Conservation (phyloP, 495 filamentous ascomycete species). For the Trichoderma parareesei region DNA sequence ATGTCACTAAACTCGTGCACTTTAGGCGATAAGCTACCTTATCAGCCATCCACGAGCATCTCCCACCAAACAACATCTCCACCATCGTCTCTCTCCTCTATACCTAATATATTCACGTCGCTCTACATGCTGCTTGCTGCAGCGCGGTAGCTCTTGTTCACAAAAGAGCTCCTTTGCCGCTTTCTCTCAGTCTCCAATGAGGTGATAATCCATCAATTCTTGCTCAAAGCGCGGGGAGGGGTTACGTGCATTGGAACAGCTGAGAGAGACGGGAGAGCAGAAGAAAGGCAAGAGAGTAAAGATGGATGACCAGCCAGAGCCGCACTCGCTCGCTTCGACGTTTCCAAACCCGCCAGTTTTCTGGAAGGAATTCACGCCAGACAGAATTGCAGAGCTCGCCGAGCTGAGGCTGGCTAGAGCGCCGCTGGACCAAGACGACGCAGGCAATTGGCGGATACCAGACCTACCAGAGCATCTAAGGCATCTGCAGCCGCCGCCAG, state of each 20-base stretch:
- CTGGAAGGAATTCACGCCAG: constrained; percentile 78
- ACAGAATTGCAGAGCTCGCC: constrained; percentile 63
- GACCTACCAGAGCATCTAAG: constrained; percentile 63
- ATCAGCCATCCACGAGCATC: no score
- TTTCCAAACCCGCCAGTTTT: constrained; percentile 82
- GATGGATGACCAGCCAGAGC: constrained; percentile 33
- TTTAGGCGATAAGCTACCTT: no score
- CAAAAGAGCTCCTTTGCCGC: neutral
- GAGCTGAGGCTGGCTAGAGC: constrained; percentile 21
- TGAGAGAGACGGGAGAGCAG: neutral
- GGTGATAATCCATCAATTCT: neutral
- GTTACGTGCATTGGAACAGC: neutral
- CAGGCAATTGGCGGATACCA: constrained; percentile 34
- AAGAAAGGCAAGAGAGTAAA: neutral
- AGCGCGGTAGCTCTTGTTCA: no score
- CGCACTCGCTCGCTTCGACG: constrained; percentile 27
- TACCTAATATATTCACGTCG: no score
- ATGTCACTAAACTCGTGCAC: no score
- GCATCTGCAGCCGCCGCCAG: constrained; percentile 72
- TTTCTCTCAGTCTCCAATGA: neutral
- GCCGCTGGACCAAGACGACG: neutral
- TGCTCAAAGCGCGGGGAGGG: neutral
- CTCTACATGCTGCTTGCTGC: no score
- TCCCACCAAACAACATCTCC: no score
- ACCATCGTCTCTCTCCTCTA: no score